Base-by-base conservation (phyloP, 2,329 filamentous ascomycete species). In the Cladosporium sp. region DNA sequence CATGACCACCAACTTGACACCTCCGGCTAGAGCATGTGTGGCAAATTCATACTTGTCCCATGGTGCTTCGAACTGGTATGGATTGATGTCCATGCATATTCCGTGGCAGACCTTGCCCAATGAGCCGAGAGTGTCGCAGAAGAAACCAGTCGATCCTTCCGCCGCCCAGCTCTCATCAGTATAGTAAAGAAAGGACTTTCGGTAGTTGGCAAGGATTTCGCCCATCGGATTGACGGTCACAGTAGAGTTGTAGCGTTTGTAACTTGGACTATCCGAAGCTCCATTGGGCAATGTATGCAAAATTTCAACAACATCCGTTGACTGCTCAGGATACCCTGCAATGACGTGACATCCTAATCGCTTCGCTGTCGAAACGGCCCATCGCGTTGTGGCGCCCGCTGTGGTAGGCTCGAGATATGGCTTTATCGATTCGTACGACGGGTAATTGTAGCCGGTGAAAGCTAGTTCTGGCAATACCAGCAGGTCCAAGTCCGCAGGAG, bases 361-460 rank as follows among this genome's bases (percentile, higher is more conserved):
- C 20, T 83, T 75, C 0, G 90, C 89, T 0, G 80, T 83, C 0
- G 80, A 83, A 36, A 83, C 77, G 0, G 89, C 88, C 90, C 89
- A 94, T 19, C 87, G 71, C 0, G 88, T 85, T 6, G 80, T 85
- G 54, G 88, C 83, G 0, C 90, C 90, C 0, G 82, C 77, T 4
- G 82, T 80, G 0, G 82, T 82, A 0, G 78, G 81, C 66, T 94
- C 90, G 3, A 93, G 81, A 63, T 78, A 88, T 0, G 88, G 87
- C 1, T 74, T 73, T 42, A 93, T 91, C 1, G 90, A 80, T 32
- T 81, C 75, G 2, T 90, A 70, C 0, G 85, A 88, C 40, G 82
- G 80, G 75, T 92, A 93, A 69, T 91, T 91, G 75, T 92, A 94
- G 28, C 90, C 88, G 84, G 68, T 81, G 67, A 93, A 91, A 1